Evolutionary conservation across 805 yeast species (phyloP), one percentile per base, ranked within the genome.

Genomic region (Metschnikowia cerradonensis): DNA sequence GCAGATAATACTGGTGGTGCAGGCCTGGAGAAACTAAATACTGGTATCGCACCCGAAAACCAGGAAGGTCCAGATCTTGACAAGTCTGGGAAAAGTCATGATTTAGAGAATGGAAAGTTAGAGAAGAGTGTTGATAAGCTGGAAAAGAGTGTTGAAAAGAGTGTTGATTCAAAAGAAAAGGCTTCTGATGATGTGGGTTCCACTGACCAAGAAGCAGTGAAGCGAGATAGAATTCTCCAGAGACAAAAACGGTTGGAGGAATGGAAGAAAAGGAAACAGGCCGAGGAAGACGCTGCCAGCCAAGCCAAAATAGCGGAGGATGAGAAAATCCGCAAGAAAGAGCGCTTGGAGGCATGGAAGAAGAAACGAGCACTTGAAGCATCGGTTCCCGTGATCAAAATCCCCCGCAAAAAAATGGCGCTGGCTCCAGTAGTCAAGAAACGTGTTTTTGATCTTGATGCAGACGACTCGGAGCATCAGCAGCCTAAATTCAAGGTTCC

Each of bases 341-440:
- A 65, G 53, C 70, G 76, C 51, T 60, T 80, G 0, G 79, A 76
- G 50, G 81, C 78, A 23, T 81, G 85, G 84, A 80, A 78, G 62
- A 68, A 63, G 66, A 73, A 70, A 54, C 47, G 66, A 57, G 62
- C 61, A 38, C 46, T 60, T 51, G 32, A 22, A 31, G 19, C 54
- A 52, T 35, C 60, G 54, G 48, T 56, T 26, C 34, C 50, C 8
- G 8, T 43, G 17, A 46, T 20, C 37, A 35, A 17, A 26, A 20
- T 45, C n/a, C 33, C 49, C 8, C 26, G 37, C 10, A 47, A 39
- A 19, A 37, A 45, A 6, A 17, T 15, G 26, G 13, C 40, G 6
- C 19, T 14, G 23, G 30, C 10, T 7, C 26, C 47, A 6, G 35
- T 30, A 6, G 10, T 13, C 2, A 45, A 39, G 10, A 30, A 31